phyloP scores from a whole-genome alignment of 2,329 filamentous ascomycete species.

The Mollisia scopiformis region DNA sequence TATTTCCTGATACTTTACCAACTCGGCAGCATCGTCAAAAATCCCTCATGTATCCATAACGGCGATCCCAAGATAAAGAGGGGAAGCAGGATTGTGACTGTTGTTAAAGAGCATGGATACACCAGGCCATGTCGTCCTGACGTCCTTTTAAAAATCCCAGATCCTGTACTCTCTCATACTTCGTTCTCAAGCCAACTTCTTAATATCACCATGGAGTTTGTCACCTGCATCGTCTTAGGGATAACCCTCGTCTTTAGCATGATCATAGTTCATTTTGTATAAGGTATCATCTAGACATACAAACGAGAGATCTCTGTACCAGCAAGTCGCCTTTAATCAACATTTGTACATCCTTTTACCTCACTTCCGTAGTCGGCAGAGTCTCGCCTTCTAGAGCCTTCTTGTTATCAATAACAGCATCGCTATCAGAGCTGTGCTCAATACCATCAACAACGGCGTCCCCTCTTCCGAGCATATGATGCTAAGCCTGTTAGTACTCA shows the following conservation, averaged over 20 bases:
- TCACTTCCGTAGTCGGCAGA: conserved; percentile 12
- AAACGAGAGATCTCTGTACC: not conserved
- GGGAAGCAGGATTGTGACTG: not conserved
- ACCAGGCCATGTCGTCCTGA: not conserved
- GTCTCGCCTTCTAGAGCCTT: conserved; percentile 21
- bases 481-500: conserved; percentile 25
- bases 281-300: not conserved
- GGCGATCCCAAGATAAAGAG: not conserved
- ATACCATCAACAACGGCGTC: conserved; percentile 28
- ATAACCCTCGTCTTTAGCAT: conserved; percentile 22
- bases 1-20: not conserved
- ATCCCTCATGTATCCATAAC: conserved; percentile 3
- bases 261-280: conserved; percentile 23
- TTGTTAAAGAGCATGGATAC: not conserved
- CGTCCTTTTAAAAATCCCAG: too few relatives aligned
- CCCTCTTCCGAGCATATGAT: conserved; percentile 35
- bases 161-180: not conserved
- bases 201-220: conserved; percentile 14
- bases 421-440: conserved; percentile 26
- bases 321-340: not conserved
- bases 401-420: conserved; percentile 19
- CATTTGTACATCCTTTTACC: not conserved
- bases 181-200: not conserved
- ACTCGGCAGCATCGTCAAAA: not conserved
- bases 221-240: conserved; percentile 23